Base-by-base conservation (phyloP, 2,329 filamentous ascomycete species). In the Coniochaeta sp. region DNA sequence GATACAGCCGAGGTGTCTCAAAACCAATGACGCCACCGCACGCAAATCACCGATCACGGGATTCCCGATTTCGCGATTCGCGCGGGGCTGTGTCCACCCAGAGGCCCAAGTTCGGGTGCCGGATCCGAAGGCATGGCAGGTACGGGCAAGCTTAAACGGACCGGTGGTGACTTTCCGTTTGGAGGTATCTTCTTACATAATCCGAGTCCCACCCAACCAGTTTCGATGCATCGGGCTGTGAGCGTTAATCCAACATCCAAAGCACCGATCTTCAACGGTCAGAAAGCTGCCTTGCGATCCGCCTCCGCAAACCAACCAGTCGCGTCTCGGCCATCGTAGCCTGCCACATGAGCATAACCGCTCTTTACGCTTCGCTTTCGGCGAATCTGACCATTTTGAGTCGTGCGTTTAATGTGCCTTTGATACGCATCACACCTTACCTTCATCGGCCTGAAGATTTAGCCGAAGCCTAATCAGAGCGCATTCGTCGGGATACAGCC, bases 341-440 rank as follows among this genome's bases (percentile, higher is more conserved):
- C 38, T 14, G 5, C 18, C 12, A 26, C 20, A 26, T 26, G 22
- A 42, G 38, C 38, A 18, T 42, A 42, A 24, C 38, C 38, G 38
- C 38, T 42, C 38, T 26, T 42, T 42, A 42, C 38, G 38, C 38
- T 42, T n/a, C 20, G n/a, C 38, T 26, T n/a, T n/a, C n/a, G n/a
- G n/a, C n/a, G n/a, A n/a, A 24, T 24, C 27, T 30, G 6, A 6
- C 27, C 27, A 30, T 26, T 42, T 16, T 18, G 20, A 26, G 10
- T 26, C 4, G 20, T 9, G 16, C 4, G n/a, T n/a, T 12, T 5
- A 14, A 14, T 33, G 9, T 2, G 9, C 35, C 32, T 40, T 8
- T 10, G 14, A 6, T 3, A 40, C 24, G 24, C 20, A 22, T 22
- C 14, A 3, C 26, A 16, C 20, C 38, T 42, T 26, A 26, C 38